Evolutionary conservation across 805 yeast genomes (phyloP), one percentile per base, ranked within the genome.

Genomic region (Ogataea corticis): DNA sequence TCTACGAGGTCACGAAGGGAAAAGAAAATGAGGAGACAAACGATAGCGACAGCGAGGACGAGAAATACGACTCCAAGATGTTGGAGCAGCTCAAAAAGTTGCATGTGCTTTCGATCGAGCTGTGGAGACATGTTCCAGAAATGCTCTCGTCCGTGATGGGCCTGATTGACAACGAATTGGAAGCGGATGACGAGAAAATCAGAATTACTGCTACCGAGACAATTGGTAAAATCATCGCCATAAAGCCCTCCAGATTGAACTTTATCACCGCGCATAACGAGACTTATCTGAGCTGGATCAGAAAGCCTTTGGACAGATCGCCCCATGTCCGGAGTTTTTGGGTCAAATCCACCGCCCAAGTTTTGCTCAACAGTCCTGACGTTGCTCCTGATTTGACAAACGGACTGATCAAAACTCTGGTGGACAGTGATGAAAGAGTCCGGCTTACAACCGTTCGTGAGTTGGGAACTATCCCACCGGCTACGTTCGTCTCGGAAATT

Each of bases 61-160:
- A 54, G 3, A 46, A 42, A 17, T 27, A 37, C 16, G 40, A 37
- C 21, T 28, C 46, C 10, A 41, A 37, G 11, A 44, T 58, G 28
- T 21, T 55, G 7, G 73, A 70, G 34, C 79, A 77, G 16, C 64
- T 87, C 42, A 70, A 69, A 10, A 83, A 82, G 56, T 70, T 87
- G 3, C 96, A 89, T 57, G 72, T 64, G 11, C 66, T 88, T 28
- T 68, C 83, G 0, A 66, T 82, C 2, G 83, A 83, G 48, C 68
- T 90, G 2, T 91, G 97, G 96, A 78, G 72, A 54, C 73, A 78
- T 41, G 82, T 82, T 0, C 97, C 97, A 0, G 94, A 85, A 38
- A 67, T 87, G 16, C 69, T 87, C 10, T 73, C 78, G 3, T 79
- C 94, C 1, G 85, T 86, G 0, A 79, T 87, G 73, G 94, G 96